These are phyloP conservation scores for Plectosphaerella plurivora DNA, from an alignment of 2,329 filamentous ascomycete genomes.

Conservation along the genomic window DNA sequence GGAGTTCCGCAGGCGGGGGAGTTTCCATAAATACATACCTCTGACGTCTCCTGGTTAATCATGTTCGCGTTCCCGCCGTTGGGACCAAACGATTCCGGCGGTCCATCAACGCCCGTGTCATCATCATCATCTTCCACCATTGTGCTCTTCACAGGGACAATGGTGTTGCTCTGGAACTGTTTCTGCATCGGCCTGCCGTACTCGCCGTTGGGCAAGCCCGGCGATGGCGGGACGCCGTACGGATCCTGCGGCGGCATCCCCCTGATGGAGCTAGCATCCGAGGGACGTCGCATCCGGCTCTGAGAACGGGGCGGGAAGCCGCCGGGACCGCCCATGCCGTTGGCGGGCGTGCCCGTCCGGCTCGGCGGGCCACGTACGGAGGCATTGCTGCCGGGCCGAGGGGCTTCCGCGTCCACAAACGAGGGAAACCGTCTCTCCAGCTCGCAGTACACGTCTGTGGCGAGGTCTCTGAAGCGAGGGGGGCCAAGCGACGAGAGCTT, in stretches of 20 bases:
- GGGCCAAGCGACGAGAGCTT: conserved; percentile 87
- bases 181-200: conserved; percentile 78
- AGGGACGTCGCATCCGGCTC: conserved; percentile 52
- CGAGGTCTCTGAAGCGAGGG: conserved; percentile 83
- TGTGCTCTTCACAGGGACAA: conserved; percentile 95
- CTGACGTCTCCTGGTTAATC: conserved; percentile 26
- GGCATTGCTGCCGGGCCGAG: conserved; percentile 65
- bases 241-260: conserved; percentile 37
- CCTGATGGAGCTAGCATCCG: conserved; percentile 58
- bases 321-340: conserved; percentile 38
- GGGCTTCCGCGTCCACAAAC: conserved; percentile 67
- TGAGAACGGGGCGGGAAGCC: conserved; percentile 46
- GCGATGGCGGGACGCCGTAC: conserved; percentile 55
- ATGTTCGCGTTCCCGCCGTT: conserved; percentile 15
- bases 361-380: conserved; percentile 57
- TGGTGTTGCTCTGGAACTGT: conserved; percentile 91
- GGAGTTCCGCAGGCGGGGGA: not conserved
- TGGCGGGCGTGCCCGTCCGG: conserved; percentile 58
- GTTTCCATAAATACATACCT: conserved; percentile 31
- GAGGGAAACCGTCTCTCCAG: conserved; percentile 84
- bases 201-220: conserved; percentile 55
- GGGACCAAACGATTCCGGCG: conserved; percentile 57
- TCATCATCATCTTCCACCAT: conserved; percentile 96
- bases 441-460: conserved; percentile 94
- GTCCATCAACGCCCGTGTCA: conserved; percentile 52